Evolutionary conservation across 371 early-diverging fungal genomes (phyloP).

Genomic region (Syncephalastrum contaminatum): DNA sequence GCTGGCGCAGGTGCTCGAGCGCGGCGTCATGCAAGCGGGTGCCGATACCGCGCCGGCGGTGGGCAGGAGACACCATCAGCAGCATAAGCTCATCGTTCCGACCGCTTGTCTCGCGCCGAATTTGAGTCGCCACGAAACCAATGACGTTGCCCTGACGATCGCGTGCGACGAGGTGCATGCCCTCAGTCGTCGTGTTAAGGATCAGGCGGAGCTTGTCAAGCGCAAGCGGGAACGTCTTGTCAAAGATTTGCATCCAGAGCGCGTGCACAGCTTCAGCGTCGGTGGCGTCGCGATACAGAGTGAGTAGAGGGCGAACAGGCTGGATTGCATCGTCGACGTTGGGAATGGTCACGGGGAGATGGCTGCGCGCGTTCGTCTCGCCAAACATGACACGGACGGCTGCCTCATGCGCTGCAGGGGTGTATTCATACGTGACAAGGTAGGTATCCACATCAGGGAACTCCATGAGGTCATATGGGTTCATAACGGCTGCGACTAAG

Average conservation of each 20-base stretch:
- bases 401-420: conserved; percentile 49
- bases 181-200: conserved; percentile 17
- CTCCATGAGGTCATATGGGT: conserved; percentile 47
- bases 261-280: conserved; percentile 14
- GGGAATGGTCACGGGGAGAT: conserved; percentile 40
- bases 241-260: conserved; percentile 30
- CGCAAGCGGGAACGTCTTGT: conserved; percentile 27
- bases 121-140: conserved; percentile 43
- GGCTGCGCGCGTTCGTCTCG: conserved; percentile 24
- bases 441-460: conserved; percentile 40
- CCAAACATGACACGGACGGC: conserved; percentile 39
- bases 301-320: not conserved
- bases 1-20: conserved; percentile 21
- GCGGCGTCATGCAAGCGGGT: conserved; percentile 30
- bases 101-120: not conserved
- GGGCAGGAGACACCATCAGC: conserved; percentile 29
- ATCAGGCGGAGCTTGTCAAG: conserved; percentile 21
- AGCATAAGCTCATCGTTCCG: conserved; percentile 26
- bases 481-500: conserved; percentile 39
- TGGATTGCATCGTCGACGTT: conserved; percentile 2
- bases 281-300: conserved; percentile 4
- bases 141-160: conserved; percentile 16
- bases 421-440: conserved; percentile 46
- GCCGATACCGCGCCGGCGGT: conserved; percentile 34
- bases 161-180: conserved; percentile 26